Evolutionary conservation across 2,329 filamentous ascomycete species (phyloP), one percentile per base, ranked within the genome.

Genomic region (Penicillium freii): DNA sequence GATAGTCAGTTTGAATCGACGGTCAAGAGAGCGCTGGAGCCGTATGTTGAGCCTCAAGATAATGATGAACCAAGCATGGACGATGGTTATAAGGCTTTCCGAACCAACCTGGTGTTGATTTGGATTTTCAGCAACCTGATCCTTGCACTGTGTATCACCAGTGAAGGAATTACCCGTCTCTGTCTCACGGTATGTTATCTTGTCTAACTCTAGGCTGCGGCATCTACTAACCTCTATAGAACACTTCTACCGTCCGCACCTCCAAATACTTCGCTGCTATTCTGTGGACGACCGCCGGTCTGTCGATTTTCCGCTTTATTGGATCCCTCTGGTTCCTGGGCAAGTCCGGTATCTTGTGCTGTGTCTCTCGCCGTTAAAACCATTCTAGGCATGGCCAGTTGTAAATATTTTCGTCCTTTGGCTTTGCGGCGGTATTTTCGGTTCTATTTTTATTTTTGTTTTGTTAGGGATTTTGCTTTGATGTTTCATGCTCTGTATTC

Each of bases 81-180:
- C 69, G 93, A 97, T 75, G 95, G 91, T 33, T 97, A 97, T 86
- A 97, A 97, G 82, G 92, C 91, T 79, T 97, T 97, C 92, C 85
- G 93, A 81, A 97, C 93, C 25, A 91, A 91, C 72, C 82, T 97
- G 65, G 90, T 97, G 57, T 87, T 92, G 31, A 81, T 86, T 6
- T 97, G 93, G 93, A 87, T 97, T 66, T 96, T 97, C 78, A 92
- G 90, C 62, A 97, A 97, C 77, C 88, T 88, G 59, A 76, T 92
- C 43, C 81, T 97, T 54, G 87, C 90, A 49, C 86, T 97, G 59
- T 82, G 87, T 64, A 94, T 97, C 68, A 96, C 92, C 25, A 94
- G 90, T 71, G 88, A 94, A 69, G 90, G 85, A 73, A 87, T 97
- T 66, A 82, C 90, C 70, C 81, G 82, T 47, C 91, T 96, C 73